Percentiles rank a stretch among this genome's conserved stretches.
Conservation (phyloP, 192 early-diverging fungal species). For the Coemansia sp. region DNA sequence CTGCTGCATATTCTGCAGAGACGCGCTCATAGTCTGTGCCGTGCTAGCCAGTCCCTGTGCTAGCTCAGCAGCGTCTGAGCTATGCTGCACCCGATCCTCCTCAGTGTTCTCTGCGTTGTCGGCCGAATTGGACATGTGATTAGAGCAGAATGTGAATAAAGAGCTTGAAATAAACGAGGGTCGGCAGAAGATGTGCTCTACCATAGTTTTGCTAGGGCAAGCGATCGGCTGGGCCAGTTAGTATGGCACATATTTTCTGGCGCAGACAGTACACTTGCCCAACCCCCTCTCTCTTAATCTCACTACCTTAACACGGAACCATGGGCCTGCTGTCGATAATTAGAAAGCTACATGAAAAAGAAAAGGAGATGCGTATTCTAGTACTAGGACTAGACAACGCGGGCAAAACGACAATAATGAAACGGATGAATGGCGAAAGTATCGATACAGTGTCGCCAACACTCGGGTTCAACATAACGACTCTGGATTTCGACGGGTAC, state of each 20-base stretch:
- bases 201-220: too few species aligned
- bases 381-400: conserved; percentile 99
- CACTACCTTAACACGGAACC: background rate
- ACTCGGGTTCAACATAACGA: conserved; percentile 97
- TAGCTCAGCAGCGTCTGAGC: background rate
- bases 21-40: conserved; percentile 31
- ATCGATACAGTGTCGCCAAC: conserved; percentile 91
- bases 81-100: background rate
- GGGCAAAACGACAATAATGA: conserved; percentile 97
- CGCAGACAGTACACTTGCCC: background rate
- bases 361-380: conserved; percentile 91
- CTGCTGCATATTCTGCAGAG: conserved; percentile 44
- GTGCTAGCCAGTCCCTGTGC: conserved; percentile 26
- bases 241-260: background rate
- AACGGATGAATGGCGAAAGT: conserved; percentile 89
- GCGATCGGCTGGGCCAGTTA: too few species aligned
- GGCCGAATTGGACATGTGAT: background rate
- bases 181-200: too few species aligned
- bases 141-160: background rate
- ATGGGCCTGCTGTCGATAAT: conserved; percentile 97
- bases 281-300: background rate
- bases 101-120: background rate
- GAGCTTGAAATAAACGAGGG: too few species aligned
- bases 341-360: conserved; percentile 85
- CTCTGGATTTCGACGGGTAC: conserved; percentile 65